Percentiles rank a stretch among this genome's conserved stretches.
Evolutionary conservation across 192 early-diverging fungal genomes (phyloP).

Genomic region (Irineochytrium annulatum): DNA sequence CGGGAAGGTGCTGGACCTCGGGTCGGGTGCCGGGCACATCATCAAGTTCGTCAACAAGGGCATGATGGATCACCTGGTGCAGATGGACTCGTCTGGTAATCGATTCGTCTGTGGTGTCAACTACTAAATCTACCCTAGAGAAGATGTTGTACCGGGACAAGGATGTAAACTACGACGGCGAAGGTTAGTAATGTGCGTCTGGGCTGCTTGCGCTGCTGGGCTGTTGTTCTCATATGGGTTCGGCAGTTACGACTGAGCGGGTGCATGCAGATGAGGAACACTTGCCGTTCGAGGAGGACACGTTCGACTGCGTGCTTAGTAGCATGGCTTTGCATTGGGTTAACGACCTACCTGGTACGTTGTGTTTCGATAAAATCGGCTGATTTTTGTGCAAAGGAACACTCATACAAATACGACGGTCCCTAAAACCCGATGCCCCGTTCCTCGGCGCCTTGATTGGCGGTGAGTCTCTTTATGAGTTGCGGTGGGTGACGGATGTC

Average conservation of each 20-base stretch:
- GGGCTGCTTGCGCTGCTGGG: not conserved
- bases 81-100: conserved; percentile 78
- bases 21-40: conserved; percentile 84
- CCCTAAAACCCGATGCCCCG: conserved; percentile 86
- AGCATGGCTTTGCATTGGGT: conserved; percentile 91
- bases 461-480: conserved; percentile 93
- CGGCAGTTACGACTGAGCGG: conserved; percentile 66
- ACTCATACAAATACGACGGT: conserved; percentile 75
- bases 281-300: conserved; percentile 75
- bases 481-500: conserved; percentile 44
- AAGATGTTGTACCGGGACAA: conserved; percentile 51
- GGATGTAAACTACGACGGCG: conserved; percentile 35
- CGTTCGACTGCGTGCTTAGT: conserved; percentile 83
- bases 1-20: conserved; percentile 81
- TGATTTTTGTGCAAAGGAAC: conserved; percentile 36
- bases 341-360: conserved; percentile 80
- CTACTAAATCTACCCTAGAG: conserved; percentile 17
- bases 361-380: conserved; percentile 1
- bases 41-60: conserved; percentile 76
- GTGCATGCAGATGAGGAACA: conserved; percentile 81
- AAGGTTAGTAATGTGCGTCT: not conserved
- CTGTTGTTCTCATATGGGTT: conserved; percentile 2
- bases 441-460: conserved; percentile 94
- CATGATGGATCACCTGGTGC: conserved; percentile 76
- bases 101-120: conserved; percentile 7